These are phyloP conservation scores for Lathyrus oleraceus DNA, from an alignment of 306 rosid genomes.

Conservation along the genomic window DNA sequence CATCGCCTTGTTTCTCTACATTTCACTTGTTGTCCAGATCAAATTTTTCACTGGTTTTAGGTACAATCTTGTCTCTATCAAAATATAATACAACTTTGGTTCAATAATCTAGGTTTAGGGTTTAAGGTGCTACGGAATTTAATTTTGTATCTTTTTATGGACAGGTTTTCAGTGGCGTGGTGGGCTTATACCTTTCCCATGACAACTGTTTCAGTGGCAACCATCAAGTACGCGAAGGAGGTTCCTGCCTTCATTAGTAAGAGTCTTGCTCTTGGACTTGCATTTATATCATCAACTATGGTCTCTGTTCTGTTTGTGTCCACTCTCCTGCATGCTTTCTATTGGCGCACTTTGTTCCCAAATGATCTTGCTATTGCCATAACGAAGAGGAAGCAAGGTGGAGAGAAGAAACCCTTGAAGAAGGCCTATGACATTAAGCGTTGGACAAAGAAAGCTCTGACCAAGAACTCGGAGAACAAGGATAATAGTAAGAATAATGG, in stretches of 20 bases:
- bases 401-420: constrained; percentile 64
- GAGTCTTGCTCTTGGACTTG: constrained; percentile 66
- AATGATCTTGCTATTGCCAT: constrained; percentile 89
- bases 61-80: constrained; percentile 40
- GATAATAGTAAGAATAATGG: constrained; percentile 39
- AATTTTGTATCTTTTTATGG: background rate
- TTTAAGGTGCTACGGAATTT: background rate
- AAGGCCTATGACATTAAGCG: constrained; percentile 71
- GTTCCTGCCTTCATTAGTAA: constrained; percentile 68
- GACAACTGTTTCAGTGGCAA: constrained; percentile 81
- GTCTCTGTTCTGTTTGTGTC: constrained; percentile 63
- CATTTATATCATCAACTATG: constrained; percentile 73
- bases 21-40: constrained; percentile 67
- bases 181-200: constrained; percentile 87
- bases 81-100: background rate
- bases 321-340: constrained; percentile 80
- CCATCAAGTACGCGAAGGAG: constrained; percentile 75
- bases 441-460: constrained; percentile 84
- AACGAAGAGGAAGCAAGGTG: constrained; percentile 59
- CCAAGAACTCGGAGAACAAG: constrained; percentile 50
- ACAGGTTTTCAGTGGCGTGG: constrained; percentile 92
- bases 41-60: constrained; percentile 85
- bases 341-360: constrained; percentile 78
- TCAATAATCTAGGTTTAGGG: background rate
- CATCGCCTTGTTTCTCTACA: constrained; percentile 79